phyloP scores from a whole-genome alignment of 2,329 filamentous ascomycete genomes.

The Phaeosphaeria sp. region DNA sequence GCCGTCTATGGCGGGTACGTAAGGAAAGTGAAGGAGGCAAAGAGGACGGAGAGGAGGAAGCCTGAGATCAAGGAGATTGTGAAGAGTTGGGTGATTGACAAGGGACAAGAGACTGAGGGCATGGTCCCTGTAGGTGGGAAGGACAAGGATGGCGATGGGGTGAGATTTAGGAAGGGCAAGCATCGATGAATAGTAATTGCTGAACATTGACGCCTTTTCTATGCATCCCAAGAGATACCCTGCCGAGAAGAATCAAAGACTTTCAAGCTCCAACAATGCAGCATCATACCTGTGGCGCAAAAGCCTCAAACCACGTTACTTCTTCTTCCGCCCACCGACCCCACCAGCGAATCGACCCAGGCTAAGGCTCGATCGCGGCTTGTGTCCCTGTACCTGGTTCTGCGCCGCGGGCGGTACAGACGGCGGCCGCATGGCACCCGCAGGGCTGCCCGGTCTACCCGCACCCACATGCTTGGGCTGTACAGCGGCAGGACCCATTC shows the following conservation, averaged over 20 bases:
- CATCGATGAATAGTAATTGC: constrained; percentile 44
- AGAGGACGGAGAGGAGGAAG: constrained; percentile 64
- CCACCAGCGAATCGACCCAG: constrained; percentile 54
- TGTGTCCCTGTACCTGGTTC: constrained; percentile 35
- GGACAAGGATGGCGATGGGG: constrained; percentile 37
- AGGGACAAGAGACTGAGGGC: constrained; percentile 15
- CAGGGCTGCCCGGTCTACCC: constrained; percentile 30
- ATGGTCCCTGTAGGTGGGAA: constrained; percentile 14
- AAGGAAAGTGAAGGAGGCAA: constrained; percentile 72
- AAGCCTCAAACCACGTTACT: constrained; percentile 23
- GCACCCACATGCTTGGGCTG: constrained; percentile 29
- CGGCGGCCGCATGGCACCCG: constrained; percentile 27
- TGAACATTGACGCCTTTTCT: constrained; percentile 9
- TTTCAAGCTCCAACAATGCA: constrained; percentile 31
- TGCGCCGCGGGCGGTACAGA: constrained; percentile 19
- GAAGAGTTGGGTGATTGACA: constrained; percentile 70
- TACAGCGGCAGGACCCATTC: constrained; percentile 31
- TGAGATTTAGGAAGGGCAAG: constrained; percentile 53
- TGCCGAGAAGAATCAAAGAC: background rate
- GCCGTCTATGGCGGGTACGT: constrained; percentile 78
- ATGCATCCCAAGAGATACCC: constrained; percentile 9
- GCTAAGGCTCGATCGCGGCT: constrained; percentile 50
- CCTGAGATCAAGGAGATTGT: constrained; percentile 73
- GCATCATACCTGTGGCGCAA: constrained; percentile 4
- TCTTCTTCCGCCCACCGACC: constrained; percentile 46